Percentiles rank a stretch among this genome's conserved stretches.
Conservation (phyloP, 257 asterid genomes). For the Solanum chmielewskii region DNA sequence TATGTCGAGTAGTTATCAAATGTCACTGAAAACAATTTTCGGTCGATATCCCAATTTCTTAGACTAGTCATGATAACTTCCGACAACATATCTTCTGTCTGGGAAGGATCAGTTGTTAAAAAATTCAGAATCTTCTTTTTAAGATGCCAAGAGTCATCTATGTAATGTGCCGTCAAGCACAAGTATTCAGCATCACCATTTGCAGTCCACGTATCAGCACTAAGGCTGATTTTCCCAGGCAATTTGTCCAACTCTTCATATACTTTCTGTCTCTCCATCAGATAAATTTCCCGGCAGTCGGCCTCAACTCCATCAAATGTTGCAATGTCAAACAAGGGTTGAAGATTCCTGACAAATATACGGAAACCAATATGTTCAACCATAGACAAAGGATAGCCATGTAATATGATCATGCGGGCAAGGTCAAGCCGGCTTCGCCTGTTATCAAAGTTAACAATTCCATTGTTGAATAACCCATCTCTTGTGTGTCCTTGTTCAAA, state of each 20-base stretch:
- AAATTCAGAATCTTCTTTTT: slow-evolving; percentile 65
- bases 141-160: slow-evolving; percentile 71
- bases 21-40: slow-evolving; percentile 73
- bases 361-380: slow-evolving; percentile 86
- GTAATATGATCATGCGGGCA: slow-evolving; percentile 88
- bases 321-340: slow-evolving; percentile 68
- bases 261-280: slow-evolving; percentile 64
- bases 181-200: slow-evolving; percentile 50
- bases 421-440: slow-evolving; percentile 61
- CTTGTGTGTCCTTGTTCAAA: slow-evolving; percentile 23
- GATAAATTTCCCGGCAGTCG: slow-evolving; percentile 68
- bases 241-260: slow-evolving; percentile 65
- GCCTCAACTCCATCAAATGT: slow-evolving; percentile 52
- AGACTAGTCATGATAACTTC: slow-evolving; percentile 60
- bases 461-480: slow-evolving; percentile 26
- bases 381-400: slow-evolving; percentile 76
- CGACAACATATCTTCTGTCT: slow-evolving; percentile 53
- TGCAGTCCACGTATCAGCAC: slow-evolving; percentile 64
- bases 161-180: slow-evolving; percentile 68
- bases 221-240: slow-evolving; percentile 78
- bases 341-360: slow-evolving; percentile 67
- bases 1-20: slow-evolving; percentile 42
- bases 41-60: slow-evolving; percentile 74
- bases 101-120: slow-evolving; percentile 49
- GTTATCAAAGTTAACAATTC: slow-evolving; percentile 42